phyloP scores from a whole-genome alignment of 2,329 filamentous ascomycete genomes.

The Aspergillus phoenicis region DNA sequence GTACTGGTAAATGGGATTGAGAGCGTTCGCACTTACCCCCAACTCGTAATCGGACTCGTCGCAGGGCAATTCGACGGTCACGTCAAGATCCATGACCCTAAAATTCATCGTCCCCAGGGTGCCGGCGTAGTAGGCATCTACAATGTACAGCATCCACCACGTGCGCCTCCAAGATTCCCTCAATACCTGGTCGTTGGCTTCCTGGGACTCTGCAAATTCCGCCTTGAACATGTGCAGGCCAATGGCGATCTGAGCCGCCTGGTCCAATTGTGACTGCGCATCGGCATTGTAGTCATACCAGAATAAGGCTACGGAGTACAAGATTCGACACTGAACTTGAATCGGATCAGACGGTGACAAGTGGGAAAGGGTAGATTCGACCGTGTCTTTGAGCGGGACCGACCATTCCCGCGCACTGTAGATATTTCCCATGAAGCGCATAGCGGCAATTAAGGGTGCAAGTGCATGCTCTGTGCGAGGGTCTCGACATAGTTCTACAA shows the following conservation, averaged over 20 bases:
- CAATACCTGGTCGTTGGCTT: constrained; percentile 48
- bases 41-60: constrained; percentile 37
- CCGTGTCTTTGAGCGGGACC: constrained; percentile 15
- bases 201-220: constrained; percentile 51
- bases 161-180: constrained; percentile 51
- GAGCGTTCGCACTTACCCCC: constrained; percentile 21
- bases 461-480: constrained; percentile 16
- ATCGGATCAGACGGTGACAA: constrained; percentile 5
- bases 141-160: constrained; percentile 57
- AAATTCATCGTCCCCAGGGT: constrained; percentile 40
- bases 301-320: constrained; percentile 32
- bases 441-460: constrained; percentile 27
- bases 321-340: constrained; percentile 27
- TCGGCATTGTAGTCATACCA: constrained; percentile 28
- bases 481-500: constrained; percentile 20
- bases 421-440: constrained; percentile 36
- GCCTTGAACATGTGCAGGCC: constrained; percentile 26
- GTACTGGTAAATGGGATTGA: not conserved
- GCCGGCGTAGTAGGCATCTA: constrained; percentile 77
- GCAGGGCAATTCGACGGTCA: constrained; percentile 35
- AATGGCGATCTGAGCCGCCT: constrained; percentile 25
- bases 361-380: constrained; percentile 18
- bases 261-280: constrained; percentile 22
- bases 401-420: constrained; percentile 24
- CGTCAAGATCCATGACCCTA: constrained; percentile 23